Conservation (phyloP, 306 rosid genomes). For the Castanea sativa region DNA sequence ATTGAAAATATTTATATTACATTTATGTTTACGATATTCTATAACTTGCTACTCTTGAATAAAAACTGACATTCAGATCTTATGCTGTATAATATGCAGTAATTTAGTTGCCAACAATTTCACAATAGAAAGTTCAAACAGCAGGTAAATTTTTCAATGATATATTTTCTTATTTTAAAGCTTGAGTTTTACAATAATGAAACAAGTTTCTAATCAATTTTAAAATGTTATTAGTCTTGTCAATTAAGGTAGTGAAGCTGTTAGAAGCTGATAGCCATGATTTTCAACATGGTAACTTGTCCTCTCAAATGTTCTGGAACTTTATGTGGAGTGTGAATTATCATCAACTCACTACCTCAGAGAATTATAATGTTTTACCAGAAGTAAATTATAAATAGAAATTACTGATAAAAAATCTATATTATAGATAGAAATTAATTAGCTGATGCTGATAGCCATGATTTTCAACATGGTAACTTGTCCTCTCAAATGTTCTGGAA, state of each 20-base stretch:
- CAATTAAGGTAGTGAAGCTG: too few relatives aligned
- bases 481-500: background rate
- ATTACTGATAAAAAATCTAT: too few relatives aligned
- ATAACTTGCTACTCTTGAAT: background rate
- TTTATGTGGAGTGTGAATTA: too few relatives aligned
- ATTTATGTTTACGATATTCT: background rate
- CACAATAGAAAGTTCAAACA: slow-evolving; percentile 40
- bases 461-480: background rate
- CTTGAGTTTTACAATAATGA: background rate
- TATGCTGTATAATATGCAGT: slow-evolving; percentile 42
- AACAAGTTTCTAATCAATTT: background rate
- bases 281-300: too few relatives aligned
- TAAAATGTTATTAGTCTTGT: background rate
- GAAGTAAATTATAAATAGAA: too few relatives aligned
- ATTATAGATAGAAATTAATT: too few relatives aligned
- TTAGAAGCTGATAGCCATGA: too few relatives aligned
- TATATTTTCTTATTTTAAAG: background rate
- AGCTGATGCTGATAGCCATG: background rate
- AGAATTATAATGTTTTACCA: too few relatives aligned
- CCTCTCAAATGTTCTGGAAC: too few relatives aligned
- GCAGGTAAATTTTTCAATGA: slow-evolving; percentile 45
- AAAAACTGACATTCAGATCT: slow-evolving; percentile 19
- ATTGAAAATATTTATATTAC: background rate
- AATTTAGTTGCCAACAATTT: slow-evolving; percentile 82
- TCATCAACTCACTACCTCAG: too few relatives aligned